Conservation (phyloP, 805 yeast species). For the Nematodospora valgi region DNA sequence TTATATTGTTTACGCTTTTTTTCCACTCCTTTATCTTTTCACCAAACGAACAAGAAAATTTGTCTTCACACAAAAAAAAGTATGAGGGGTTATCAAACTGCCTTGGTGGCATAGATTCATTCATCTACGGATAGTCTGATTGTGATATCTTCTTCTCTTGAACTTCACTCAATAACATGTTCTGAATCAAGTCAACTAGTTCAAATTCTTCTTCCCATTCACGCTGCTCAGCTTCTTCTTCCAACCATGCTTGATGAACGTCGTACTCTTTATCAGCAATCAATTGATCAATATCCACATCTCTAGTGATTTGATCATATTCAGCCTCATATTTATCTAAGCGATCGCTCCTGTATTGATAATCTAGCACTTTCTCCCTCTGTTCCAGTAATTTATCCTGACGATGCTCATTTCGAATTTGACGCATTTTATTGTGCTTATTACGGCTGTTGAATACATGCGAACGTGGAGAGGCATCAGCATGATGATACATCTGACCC, state of each 20-base stretch:
- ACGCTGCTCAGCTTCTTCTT: slow-evolving; percentile 19
- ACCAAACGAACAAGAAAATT: too few relatives aligned
- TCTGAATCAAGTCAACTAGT: slow-evolving; percentile 9
- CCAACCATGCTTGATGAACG: not conserved
- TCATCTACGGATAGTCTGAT: too few relatives aligned
- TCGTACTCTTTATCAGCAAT: slow-evolving; percentile 21
- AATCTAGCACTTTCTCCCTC: slow-evolving; percentile 16
- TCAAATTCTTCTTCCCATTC: slow-evolving; percentile 13
- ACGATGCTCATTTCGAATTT: slow-evolving; percentile 23
- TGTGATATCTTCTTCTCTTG: too few relatives aligned
- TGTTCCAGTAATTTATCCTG: slow-evolving; percentile 15
- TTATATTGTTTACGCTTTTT: too few relatives aligned
- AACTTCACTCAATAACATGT: slow-evolving; percentile 3
- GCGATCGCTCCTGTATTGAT: slow-evolving; percentile 14
- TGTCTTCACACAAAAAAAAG: too few relatives aligned
- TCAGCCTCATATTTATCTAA: slow-evolving; percentile 10
- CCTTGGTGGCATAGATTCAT: too few relatives aligned
- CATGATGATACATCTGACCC: too few relatives aligned
- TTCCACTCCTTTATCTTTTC: too few relatives aligned
- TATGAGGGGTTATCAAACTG: too few relatives aligned
- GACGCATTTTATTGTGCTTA: slow-evolving; percentile 20
- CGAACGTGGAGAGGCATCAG: slow-evolving; percentile 1
- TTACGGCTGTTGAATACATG: slow-evolving; percentile 14
- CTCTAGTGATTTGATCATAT: slow-evolving; percentile 7
- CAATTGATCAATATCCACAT: slow-evolving; percentile 18